Percentiles rank a stretch among this genome's conserved stretches.
These are phyloP conservation scores for Chionographis japonica DNA, from an alignment of 106 monocot genomes.

Conservation along the genomic window DNA sequence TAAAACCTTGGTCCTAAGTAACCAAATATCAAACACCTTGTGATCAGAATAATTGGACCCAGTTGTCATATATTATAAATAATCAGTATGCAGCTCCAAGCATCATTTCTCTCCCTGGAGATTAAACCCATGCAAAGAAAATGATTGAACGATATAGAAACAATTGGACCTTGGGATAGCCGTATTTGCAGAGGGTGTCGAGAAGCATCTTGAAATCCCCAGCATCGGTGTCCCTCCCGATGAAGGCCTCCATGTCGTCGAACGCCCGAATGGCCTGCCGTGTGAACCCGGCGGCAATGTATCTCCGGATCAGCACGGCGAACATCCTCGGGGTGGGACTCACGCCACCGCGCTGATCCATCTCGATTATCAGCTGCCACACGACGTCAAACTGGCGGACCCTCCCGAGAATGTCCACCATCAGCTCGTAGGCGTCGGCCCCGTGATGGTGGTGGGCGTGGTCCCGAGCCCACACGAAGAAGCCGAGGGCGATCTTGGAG, in stretches of 20 bases:
- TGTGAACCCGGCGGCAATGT: constrained; percentile 71
- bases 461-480: constrained; percentile 71
- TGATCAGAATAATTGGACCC: no score
- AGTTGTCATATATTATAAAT: no score
- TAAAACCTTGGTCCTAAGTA: no score
- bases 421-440: constrained; percentile 58
- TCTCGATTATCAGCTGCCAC: constrained; percentile 82
- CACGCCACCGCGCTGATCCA: constrained; percentile 55
- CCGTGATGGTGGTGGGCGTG: constrained; percentile 30
- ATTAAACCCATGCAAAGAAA: neutral
- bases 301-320: constrained; percentile 58
- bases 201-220: constrained; percentile 69
- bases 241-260: constrained; percentile 92
- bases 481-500: constrained; percentile 78
- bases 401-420: constrained; percentile 65
- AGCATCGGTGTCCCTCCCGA: constrained; percentile 48
- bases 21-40: no score
- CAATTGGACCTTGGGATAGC: constrained; percentile 65
- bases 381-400: constrained; percentile 88
- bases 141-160: neutral
- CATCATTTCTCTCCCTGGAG: no score
- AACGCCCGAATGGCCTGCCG: constrained; percentile 74
- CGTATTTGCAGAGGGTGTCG: constrained; percentile 97
- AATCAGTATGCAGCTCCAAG: neutral
- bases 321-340: constrained; percentile 49